Evolutionary conservation across 495 filamentous ascomycete species (phyloP), one percentile per base, ranked within the genome.

Genomic region (Aspergillus ostianus): DNA sequence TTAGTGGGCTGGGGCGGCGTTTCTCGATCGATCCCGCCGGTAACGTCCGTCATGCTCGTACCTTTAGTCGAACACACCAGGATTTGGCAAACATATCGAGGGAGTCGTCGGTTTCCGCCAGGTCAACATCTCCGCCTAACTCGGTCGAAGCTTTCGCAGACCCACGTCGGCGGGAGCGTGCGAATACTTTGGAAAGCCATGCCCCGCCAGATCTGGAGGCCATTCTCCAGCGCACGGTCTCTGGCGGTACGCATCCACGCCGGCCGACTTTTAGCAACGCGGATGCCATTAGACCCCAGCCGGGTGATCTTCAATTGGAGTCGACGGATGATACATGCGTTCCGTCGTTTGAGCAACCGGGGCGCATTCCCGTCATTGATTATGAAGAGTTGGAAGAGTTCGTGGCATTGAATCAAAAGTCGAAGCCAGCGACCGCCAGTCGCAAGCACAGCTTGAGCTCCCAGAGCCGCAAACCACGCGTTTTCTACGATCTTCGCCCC

Each of bases 81-180:
- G 77, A 84, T 29, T 64, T 74, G 19, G 68, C 73, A 47, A 73
- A 74, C 41, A 61, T 70, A 30, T 81, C 80, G 18, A 63, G 83
- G 53, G 71, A 75, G 7, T 87, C 84, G 6, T 88, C 87, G 4
- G 72, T 79, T 4, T 84, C 84, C 7, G 85, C 84, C 41, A 82
- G 90, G 26, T 90, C 90, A 2, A 80, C 83, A 0, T 98, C 95
- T 18, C 93, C 92, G 12, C 93, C 94, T 2, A 98, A 97, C 71
- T 98, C 94, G 3, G 94, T 98, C 23, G 93, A 97, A 72, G 94
- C 94, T 17, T 98, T 98, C 72, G 95, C 93, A 4, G 91, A 94
- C 62, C 79, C 73, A 2, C 82, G 85, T 59, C 82, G 85, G 50
- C 84, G 85, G 9, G 90, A 91, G 19, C 81, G 85, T 49, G 84